Conservation (phyloP, 306 rosid genomes). For the Corylus heterophylla region DNA sequence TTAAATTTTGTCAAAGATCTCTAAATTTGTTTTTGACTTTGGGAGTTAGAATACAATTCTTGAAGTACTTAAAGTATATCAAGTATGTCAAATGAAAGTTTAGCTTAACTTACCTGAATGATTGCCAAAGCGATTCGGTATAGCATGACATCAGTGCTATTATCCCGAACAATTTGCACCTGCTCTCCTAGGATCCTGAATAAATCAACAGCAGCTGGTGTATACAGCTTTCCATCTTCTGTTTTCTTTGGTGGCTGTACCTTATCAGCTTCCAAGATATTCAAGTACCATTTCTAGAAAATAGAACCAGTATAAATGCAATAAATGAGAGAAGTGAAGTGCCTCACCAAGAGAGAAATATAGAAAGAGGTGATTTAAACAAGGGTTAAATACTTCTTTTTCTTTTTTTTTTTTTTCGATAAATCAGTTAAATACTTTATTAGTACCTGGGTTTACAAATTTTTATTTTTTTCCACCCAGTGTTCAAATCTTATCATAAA, state of each 20-base stretch:
- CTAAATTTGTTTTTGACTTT: not conserved
- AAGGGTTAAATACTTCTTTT: too few species aligned
- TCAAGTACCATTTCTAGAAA: constrained; percentile 94
- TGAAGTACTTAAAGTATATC: not conserved
- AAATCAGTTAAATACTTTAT: too few species aligned
- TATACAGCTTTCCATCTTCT: constrained; percentile 93
- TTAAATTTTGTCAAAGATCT: not conserved
- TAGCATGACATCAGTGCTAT: constrained; percentile 94
- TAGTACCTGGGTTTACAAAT: too few species aligned
- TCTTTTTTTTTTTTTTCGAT: too few species aligned
- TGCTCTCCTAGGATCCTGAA: constrained; percentile 99
- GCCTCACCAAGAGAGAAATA: constrained; percentile 1
- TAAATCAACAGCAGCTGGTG: constrained; percentile 98
- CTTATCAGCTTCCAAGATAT: constrained; percentile 95
- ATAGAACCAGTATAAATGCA: constrained; percentile 27
- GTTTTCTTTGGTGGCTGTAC: constrained; percentile 96
- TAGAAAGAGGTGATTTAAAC: constrained; percentile 11
- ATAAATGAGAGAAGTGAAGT: constrained; percentile 13
- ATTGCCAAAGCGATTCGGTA: constrained; percentile 93
- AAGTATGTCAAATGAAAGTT: constrained; percentile 4
- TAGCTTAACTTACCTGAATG: constrained; percentile 68
- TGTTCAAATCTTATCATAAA: too few species aligned
- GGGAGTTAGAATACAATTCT: constrained; percentile 6
- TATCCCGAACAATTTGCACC: constrained; percentile 95
- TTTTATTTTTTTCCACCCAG: too few species aligned